These are phyloP conservation scores for Coniochaeta hoffmannii DNA, from an alignment of 2,329 filamentous ascomycete species.

Conservation along the genomic window DNA sequence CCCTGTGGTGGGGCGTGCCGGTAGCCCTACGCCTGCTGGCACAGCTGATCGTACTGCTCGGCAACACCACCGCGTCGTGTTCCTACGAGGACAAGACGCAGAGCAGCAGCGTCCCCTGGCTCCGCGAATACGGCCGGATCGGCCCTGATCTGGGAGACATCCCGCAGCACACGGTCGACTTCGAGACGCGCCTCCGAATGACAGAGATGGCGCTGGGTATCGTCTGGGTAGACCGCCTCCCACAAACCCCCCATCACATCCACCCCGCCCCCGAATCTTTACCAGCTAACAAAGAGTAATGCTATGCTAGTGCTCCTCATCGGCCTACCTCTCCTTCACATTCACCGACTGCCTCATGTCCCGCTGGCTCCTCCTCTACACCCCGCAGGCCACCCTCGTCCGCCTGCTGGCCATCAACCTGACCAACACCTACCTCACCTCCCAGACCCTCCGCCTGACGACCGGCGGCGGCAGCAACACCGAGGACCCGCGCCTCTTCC, in stretches of 20 bases:
- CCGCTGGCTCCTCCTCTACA: constrained; percentile 79
- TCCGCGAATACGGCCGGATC: neutral
- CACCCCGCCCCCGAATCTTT: constrained; percentile 8
- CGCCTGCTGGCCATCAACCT: constrained; percentile 69
- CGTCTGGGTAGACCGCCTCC: constrained; percentile 55
- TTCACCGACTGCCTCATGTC: constrained; percentile 83
- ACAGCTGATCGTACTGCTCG: constrained; percentile 32
- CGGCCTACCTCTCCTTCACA: constrained; percentile 73
- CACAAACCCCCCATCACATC: constrained; percentile 5
- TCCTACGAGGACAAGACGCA: neutral
- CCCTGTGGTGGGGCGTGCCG: constrained; percentile 63
- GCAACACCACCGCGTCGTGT: neutral
- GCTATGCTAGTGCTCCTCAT: constrained; percentile 57
- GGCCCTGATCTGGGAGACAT: neutral
- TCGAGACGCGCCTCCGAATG: constrained; percentile 44
- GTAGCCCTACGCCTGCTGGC: constrained; percentile 62
- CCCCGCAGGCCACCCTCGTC: constrained; percentile 71
- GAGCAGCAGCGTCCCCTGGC: neutral
- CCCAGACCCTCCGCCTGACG: constrained; percentile 62
- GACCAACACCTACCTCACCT: constrained; percentile 68
- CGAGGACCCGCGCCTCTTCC: constrained; percentile 60
- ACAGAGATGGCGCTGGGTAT: constrained; percentile 66
- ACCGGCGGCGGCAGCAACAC: constrained; percentile 49
- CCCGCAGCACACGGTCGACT: constrained; percentile 9
- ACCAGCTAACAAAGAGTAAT: neutral